phyloP scores from a whole-genome alignment of 2,329 filamentous ascomycete genomes.

The Talaromyces sp. region DNA sequence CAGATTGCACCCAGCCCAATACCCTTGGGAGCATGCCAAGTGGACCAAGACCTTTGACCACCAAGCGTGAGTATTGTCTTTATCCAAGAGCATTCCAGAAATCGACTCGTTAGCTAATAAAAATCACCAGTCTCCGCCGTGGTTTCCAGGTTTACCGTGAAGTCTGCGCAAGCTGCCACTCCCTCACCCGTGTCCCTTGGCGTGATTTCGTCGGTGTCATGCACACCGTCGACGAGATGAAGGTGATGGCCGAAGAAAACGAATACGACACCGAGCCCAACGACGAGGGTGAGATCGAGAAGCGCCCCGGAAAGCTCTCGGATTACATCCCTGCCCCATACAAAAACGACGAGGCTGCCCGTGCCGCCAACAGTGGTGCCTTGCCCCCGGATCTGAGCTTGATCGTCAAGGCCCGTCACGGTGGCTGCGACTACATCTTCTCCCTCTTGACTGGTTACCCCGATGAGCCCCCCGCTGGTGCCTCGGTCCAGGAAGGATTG shows the following conservation, averaged over 20 bases:
- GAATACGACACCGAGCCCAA: constrained; percentile 99
- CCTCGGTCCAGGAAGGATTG: constrained; percentile 76
- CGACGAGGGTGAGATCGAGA: constrained; percentile 95
- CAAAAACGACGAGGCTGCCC: constrained; percentile 98
- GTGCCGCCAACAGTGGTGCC: constrained; percentile 97
- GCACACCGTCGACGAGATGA: constrained; percentile 97
- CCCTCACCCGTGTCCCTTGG: constrained; percentile 89
- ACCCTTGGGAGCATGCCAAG: constrained; percentile 93
- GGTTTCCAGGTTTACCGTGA: constrained; percentile 99
- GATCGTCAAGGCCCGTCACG: constrained; percentile 96
- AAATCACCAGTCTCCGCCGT: constrained; percentile 71
- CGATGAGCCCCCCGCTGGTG: constrained; percentile 89
- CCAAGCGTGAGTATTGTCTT: constrained; percentile 67
- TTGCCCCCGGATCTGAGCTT: constrained; percentile 94
- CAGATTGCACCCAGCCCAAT: constrained; percentile 85
- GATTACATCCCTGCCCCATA: constrained; percentile 94
- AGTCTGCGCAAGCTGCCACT: constrained; percentile 97
- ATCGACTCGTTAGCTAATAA: constrained; percentile 12
- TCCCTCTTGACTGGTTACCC: constrained; percentile 94
- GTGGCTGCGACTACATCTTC: constrained; percentile 98
- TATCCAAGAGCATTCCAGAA: not conserved
- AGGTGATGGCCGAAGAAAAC: constrained; percentile 93
- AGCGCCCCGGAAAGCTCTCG: constrained; percentile 96
- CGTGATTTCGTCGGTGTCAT: constrained; percentile 83
- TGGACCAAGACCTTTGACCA: constrained; percentile 96